Evolutionary conservation across 163 green algal species (phyloP).

Genomic region (Chlorella variabilis): DNA sequence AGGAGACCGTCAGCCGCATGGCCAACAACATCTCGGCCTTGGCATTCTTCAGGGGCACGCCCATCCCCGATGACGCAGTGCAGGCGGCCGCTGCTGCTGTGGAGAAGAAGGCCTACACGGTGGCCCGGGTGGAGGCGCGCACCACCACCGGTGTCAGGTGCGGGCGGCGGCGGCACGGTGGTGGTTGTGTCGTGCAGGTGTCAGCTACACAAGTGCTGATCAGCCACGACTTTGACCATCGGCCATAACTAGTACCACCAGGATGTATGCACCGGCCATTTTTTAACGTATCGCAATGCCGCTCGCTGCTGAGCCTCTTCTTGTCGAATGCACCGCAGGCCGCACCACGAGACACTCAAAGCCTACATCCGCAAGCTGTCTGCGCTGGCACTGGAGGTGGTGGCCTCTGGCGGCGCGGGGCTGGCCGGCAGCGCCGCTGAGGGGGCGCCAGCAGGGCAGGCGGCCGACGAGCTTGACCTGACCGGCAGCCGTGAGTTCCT

Average conservation of each 20-base stretch:
- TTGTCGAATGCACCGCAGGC: too few relatives aligned
- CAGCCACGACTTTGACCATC: too few relatives aligned
- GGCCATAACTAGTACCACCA: too few relatives aligned
- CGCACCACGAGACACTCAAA: constrained; percentile 60
- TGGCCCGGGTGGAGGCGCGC: constrained; percentile 73
- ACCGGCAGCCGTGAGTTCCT: constrained; percentile 87
- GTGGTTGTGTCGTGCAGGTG: constrained; percentile 45
- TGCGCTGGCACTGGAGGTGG: constrained; percentile 69
- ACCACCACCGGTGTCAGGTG: constrained; percentile 83
- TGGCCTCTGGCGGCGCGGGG: constrained; percentile 32
- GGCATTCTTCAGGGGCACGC: constrained; percentile 57
- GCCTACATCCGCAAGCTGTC: constrained; percentile 69
- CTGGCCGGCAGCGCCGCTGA: neutral
- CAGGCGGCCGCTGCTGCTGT: constrained; percentile 49
- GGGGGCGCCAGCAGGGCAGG: neutral
- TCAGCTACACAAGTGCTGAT: too few relatives aligned
- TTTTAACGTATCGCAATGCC: too few relatives aligned
- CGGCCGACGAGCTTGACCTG: constrained; percentile 65
- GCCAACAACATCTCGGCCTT: constrained; percentile 63
- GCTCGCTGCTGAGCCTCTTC: too few relatives aligned
- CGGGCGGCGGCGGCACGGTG: constrained; percentile 40
- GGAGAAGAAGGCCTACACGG: constrained; percentile 85
- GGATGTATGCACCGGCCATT: too few relatives aligned
- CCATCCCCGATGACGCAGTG: constrained; percentile 50
- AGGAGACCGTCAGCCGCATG: constrained; percentile 63